These are phyloP conservation scores for Cicer pinnatifidum DNA, from an alignment of 306 rosid genomes.

Conservation along the genomic window DNA sequence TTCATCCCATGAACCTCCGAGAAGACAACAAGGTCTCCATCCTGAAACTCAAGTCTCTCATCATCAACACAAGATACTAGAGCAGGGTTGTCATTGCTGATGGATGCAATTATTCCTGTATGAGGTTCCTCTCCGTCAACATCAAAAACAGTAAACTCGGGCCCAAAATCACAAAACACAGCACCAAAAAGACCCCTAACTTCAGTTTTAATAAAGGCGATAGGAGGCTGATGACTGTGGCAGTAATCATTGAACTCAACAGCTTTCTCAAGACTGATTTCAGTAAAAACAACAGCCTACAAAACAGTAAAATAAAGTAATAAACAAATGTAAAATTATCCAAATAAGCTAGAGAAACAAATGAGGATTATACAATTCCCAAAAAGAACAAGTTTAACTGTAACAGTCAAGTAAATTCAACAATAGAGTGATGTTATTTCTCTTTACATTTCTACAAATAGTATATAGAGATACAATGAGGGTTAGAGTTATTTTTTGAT, in stretches of 20 bases:
- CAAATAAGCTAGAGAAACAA: slow-evolving; percentile 31
- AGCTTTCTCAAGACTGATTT: slow-evolving; percentile 73
- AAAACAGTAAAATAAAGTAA: slow-evolving; percentile 37
- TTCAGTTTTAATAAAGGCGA: slow-evolving; percentile 82
- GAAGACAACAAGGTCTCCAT: slow-evolving; percentile 90
- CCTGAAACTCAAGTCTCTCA: slow-evolving; percentile 95
- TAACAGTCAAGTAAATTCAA: slow-evolving; percentile 6
- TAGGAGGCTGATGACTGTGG: slow-evolving; percentile 85
- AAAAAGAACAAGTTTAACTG: background rate
- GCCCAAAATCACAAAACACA: slow-evolving; percentile 90
- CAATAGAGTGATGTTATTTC: slow-evolving; percentile 1
- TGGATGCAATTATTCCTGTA: slow-evolving; percentile 86
- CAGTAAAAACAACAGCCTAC: slow-evolving; percentile 90
- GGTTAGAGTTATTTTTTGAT: background rate
- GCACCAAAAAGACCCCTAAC: slow-evolving; percentile 95
- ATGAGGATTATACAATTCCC: slow-evolving; percentile 3
- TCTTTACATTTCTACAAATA: background rate
- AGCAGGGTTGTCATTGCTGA: slow-evolving; percentile 92
- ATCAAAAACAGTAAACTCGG: slow-evolving; percentile 85
- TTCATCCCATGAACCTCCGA: slow-evolving; percentile 95
- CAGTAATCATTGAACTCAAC: slow-evolving; percentile 79
- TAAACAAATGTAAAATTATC: slow-evolving; percentile 1
- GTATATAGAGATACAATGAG: slow-evolving; percentile 11
- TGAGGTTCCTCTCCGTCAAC: slow-evolving; percentile 93
- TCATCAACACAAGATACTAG: slow-evolving; percentile 89